These are phyloP conservation scores for Senna siamea DNA, from an alignment of 306 rosid genomes.

Conservation along the genomic window DNA sequence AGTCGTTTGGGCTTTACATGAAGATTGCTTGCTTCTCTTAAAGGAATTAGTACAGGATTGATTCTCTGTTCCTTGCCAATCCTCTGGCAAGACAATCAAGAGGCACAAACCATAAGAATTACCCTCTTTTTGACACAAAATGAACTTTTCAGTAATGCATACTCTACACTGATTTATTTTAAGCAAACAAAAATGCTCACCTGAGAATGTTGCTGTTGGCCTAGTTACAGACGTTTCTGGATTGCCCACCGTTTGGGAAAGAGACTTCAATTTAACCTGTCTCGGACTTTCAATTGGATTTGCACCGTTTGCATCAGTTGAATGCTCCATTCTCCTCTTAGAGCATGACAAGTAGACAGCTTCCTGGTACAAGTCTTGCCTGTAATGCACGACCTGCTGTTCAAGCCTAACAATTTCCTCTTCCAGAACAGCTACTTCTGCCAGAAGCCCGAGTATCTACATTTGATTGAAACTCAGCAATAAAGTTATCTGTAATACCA, in stretches of 20 bases:
- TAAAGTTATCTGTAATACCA: neutral
- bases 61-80: conserved; percentile 71
- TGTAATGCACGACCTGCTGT: conserved; percentile 73
- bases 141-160: neutral
- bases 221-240: conserved; percentile 25
- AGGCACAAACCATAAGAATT: conserved; percentile 30
- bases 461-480: conserved; percentile 20
- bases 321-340: conserved; percentile 58
- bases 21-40: conserved; percentile 48
- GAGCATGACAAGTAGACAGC: conserved; percentile 80
- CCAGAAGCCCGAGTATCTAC: conserved; percentile 83
- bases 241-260: conserved; percentile 44
- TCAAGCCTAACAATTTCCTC: conserved; percentile 98
- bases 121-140: conserved; percentile 14
- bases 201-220: conserved; percentile 41
- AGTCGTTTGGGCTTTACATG: conserved; percentile 36
- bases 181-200: conserved; percentile 47
- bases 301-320: conserved; percentile 42
- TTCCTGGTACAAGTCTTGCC: conserved; percentile 88
- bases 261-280: conserved; percentile 51
- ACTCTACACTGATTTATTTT: conserved; percentile 7
- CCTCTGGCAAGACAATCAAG: conserved; percentile 53
- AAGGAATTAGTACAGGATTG: conserved; percentile 47
- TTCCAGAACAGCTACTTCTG: conserved; percentile 97
- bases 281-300: conserved; percentile 46